Evolutionary conservation across 2,329 filamentous ascomycete genomes (phyloP), one percentile per base, ranked within the genome.

Genomic region (Lecanicillium sp.): DNA sequence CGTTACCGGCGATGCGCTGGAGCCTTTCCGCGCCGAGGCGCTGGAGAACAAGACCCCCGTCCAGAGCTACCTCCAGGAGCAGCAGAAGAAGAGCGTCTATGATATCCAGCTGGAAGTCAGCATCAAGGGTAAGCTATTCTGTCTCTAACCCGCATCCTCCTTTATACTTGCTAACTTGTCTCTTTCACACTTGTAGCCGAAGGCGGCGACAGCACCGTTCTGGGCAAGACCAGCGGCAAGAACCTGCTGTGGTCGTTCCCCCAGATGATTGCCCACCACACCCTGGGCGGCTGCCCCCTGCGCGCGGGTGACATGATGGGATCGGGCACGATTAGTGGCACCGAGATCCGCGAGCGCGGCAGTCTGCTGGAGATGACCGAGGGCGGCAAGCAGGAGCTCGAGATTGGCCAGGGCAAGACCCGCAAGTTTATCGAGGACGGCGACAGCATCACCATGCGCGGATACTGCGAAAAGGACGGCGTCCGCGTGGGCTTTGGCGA

Each of bases 181-280:
- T 15, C 15, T 14, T 17, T 20, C 22, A 25, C 6, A 35, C 32
- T n/a, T n/a, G n/a, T n/a, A 44, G 42, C 46, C 15, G 28, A 43
- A 10, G 36, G 38, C 17, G 36, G 29, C n/a, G 29, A 44, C 19
- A 25, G 36, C 17, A 39, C 30, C 4, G 28, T 40, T 14, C 39
- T 47, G 22, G 40, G 40, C 30, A 30, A 44, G 35, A 45, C 47
- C 29, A 47, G 33, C 15, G 39, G 43, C 31, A 46, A 44, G 37
- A 52, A 60, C 36, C 65, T 88, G 4, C 66, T 87, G 2, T 89
- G 76, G 68, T 86, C 81, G 0, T 88, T 86, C 60, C 71, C 81
- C 2, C 84, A 88, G 57, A 87, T 87, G 81, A 61, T 89, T 29
- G 73, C 84, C 2, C 84, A 88, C 57, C 84, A 88, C 56, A 79